Evolutionary conservation across 768 basidiomycete genomes (phyloP), one percentile per base, ranked within the genome.

Genomic region (Trametes cingulata): DNA sequence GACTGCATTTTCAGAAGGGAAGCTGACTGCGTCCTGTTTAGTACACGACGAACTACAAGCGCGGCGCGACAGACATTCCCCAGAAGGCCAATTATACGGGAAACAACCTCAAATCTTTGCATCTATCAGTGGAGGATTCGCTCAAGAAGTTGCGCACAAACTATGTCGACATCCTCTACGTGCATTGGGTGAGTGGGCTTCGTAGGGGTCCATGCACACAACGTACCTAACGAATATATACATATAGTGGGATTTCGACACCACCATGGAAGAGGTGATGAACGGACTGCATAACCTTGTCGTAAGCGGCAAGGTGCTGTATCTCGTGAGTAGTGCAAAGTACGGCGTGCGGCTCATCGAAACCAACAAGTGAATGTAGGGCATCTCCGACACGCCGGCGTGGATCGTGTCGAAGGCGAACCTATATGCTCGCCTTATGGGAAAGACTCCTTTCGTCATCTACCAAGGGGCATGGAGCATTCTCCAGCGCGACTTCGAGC

Each of bases 261-360:
- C 81, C 10, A 73, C 74, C 15, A 74, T 86, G 47, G 79, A 82
- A 65, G 85, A 87, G 69, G 71, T 85, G 41, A 84, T 86, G 83
- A 76, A 77, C 40, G 69, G 74, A 8, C 72, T 87, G 7, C 81
- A 86, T 61, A 71, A 75, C 19, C 75, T 86, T 35, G 80, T 86
- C 36, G 69, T 68, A 8, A 66, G 74, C 33, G 80, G 84, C 17
- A 83, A 85, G 62, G 82, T 85, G 3, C 65, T 73, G 19, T 71
- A 73, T 29, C 65, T 73, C 7, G 69, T 72, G 35, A 7, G 67
- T 45, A 9, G 22, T 33, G n/a, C 9, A 20, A 8, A 22, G 3
- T 3, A 17, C 22, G 12, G 5, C 7, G 6, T 12, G 6, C 12
- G 17, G 14, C 39, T 12, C 20, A 13, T 13, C 9, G 45, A 15